Percentiles rank a stretch among this genome's conserved stretches.
Conservation (phyloP, 169 alveolate species). For the Cryptosporidium ubiquitum region DNA sequence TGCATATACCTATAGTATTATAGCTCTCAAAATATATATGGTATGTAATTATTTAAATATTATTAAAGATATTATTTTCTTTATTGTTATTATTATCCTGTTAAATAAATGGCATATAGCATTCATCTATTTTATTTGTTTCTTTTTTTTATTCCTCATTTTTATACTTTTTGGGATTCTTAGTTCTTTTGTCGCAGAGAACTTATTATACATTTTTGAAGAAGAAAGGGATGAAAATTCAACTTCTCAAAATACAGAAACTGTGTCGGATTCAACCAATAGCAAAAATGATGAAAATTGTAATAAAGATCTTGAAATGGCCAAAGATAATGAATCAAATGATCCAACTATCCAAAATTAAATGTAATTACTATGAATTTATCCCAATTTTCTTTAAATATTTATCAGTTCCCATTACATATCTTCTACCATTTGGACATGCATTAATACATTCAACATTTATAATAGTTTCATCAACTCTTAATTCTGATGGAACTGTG, state of each 20-base stretch:
- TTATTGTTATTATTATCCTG: slow-evolving; percentile 6
- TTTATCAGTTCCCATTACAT: slow-evolving; percentile 49
- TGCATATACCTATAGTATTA: slow-evolving; percentile 11
- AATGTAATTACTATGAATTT: not conserved
- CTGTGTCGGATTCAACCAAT: slow-evolving; percentile 31
- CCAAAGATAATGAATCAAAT: slow-evolving; percentile 55
- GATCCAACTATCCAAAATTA: not conserved
- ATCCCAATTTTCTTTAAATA: slow-evolving; percentile 32
- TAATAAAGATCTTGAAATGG: slow-evolving; percentile 47
- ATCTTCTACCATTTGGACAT: slow-evolving; percentile 69
- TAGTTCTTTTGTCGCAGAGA: slow-evolving; percentile 52
- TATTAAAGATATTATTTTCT: slow-evolving; percentile 35
- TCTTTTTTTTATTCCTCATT: not conserved
- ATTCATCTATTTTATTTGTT: slow-evolving; percentile 6
- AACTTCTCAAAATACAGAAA: slow-evolving; percentile 27
- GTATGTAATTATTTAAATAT: slow-evolving; percentile 56
- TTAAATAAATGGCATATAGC: slow-evolving; percentile 31
- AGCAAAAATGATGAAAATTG: slow-evolving; percentile 32
- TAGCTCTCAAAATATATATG: slow-evolving; percentile 41
- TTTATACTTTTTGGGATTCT: slow-evolving; percentile 21
- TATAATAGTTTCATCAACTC: slow-evolving; percentile 23
- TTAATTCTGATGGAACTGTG: slow-evolving; percentile 29
- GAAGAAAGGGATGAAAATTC: slow-evolving; percentile 8
- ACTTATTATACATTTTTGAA: slow-evolving; percentile 11
- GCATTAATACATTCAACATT: slow-evolving; percentile 37